Evolutionary conservation across 2,329 filamentous ascomycete genomes (phyloP).

Genomic region (Aspergillus fumigatus): DNA sequence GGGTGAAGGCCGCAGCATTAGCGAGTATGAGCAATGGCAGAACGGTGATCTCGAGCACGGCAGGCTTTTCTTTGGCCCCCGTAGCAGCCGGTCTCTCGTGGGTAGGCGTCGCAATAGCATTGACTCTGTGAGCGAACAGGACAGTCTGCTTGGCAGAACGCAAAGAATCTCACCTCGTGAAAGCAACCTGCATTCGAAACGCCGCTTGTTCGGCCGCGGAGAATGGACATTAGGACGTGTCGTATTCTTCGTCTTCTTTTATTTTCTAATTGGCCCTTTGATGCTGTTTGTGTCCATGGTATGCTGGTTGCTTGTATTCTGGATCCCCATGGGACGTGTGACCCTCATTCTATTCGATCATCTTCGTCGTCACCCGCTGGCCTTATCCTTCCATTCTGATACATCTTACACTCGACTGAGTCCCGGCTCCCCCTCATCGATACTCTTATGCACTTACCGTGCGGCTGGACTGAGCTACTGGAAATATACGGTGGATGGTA

Average conservation of each 20-base stretch:
- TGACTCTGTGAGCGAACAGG: slow-evolving; percentile 83
- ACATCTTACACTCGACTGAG: slow-evolving; percentile 66
- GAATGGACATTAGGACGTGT: slow-evolving; percentile 94
- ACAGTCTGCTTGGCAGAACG: slow-evolving; percentile 74
- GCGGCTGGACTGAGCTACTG: slow-evolving; percentile 93
- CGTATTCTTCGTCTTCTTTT: slow-evolving; percentile 95
- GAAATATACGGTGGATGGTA: slow-evolving; percentile 98
- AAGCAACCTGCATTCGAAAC: slow-evolving; percentile 57
- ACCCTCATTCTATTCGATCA: slow-evolving; percentile 87
- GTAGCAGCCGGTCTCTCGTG: slow-evolving; percentile 68
- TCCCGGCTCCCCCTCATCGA: slow-evolving; percentile 72
- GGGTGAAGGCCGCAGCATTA: slow-evolving; percentile 93
- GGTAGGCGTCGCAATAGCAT: slow-evolving; percentile 83
- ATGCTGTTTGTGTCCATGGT: slow-evolving; percentile 80
- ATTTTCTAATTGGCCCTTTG: slow-evolving; percentile 80
- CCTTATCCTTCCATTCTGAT: slow-evolving; percentile 88
- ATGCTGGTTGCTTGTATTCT: slow-evolving; percentile 96
- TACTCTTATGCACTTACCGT: slow-evolving; percentile 93
- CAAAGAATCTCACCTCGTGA: slow-evolving; percentile 48
- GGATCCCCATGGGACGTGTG: slow-evolving; percentile 97
- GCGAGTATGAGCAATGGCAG: slow-evolving; percentile 99
- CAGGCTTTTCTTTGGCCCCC: slow-evolving; percentile 89
- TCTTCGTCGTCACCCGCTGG: slow-evolving; percentile 84
- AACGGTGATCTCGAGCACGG: slow-evolving; percentile 95
- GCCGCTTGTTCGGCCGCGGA: slow-evolving; percentile 86